Evolutionary conservation across 768 basidiomycete genomes (phyloP).

Genomic region (Jaapia argillacea): DNA sequence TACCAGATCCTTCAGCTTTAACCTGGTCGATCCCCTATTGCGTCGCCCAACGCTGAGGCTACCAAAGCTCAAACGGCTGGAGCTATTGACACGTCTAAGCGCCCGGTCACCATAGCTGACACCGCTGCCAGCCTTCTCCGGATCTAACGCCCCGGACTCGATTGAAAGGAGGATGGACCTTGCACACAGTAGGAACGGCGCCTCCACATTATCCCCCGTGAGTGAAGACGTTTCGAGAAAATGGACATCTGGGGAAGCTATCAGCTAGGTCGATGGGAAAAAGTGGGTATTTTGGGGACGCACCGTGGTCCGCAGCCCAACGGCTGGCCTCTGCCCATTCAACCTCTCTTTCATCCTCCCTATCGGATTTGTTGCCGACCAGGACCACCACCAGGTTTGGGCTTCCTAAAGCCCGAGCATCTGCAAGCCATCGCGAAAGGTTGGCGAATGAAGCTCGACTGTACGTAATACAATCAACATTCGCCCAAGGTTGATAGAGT

Average conservation of each 20-base stretch:
- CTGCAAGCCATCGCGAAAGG: constrained; percentile 83
- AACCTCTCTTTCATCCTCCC: constrained; percentile 91
- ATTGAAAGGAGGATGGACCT: constrained; percentile 84
- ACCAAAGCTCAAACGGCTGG: constrained; percentile 82
- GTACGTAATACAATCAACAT: constrained; percentile 11
- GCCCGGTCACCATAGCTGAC: constrained; percentile 96
- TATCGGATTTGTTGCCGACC: constrained; percentile 93
- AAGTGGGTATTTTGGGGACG: constrained; percentile 8
- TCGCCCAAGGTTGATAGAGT: constrained; percentile 5
- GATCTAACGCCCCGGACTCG: constrained; percentile 84
- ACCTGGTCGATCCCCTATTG: constrained; percentile 44
- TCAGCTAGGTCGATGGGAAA: not conserved
- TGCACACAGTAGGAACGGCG: constrained; percentile 83
- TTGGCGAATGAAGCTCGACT: constrained; percentile 85
- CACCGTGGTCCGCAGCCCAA: constrained; percentile 96
- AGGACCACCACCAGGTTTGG: constrained; percentile 84
- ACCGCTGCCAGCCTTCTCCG: constrained; percentile 90
- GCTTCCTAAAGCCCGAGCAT: constrained; percentile 87
- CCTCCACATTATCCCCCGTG: constrained; percentile 88
- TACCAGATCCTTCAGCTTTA: constrained; percentile 53
- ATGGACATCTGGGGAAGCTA: constrained; percentile 58
- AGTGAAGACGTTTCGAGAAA: constrained; percentile 92
- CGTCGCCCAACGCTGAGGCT: constrained; percentile 63
- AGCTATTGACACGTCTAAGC: constrained; percentile 81
- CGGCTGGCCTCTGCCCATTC: constrained; percentile 91